Base-by-base conservation (phyloP, 73 alveolate species). In the Uronychia binucleata region DNA sequence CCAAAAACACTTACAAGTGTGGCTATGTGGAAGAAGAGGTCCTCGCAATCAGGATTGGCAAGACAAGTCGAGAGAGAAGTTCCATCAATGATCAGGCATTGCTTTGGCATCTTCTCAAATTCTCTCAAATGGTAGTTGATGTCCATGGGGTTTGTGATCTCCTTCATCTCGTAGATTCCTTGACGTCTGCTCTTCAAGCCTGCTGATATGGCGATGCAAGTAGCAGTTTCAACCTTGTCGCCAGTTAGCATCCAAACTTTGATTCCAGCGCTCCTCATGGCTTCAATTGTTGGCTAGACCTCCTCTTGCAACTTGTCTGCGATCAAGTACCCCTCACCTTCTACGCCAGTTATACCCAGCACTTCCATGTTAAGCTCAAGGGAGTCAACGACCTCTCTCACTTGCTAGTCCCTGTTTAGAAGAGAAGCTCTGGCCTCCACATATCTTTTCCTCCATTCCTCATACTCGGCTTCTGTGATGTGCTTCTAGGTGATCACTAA, bases 191-290 rank as follows among this genome's bases (percentile, higher is more conserved):
- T 88, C 91, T 95, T 91, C 58, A 97, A 88, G 13, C 99, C 99
- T 28, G 99, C 94, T 26, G 99, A 94, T 0, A 97, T 92, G 57
- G 99, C 98, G 33, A 97, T 97, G 85, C 99, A 96, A 33, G 92
- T 97, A n/a, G 99, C 99, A 26, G 99, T 98, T 85, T 98, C 99
- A 19, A 96, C 97, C 86, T 98, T 98, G 90, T 98, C 99, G 30
- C 99, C 99, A 26, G 99, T 97, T n/a, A 97, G 93, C 99, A 97
- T 96, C 99, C 99, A 97, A 14, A 97, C 92, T 77, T 93, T 88
- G 77, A 97, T 95, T 11, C 99, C 99, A 33, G 98, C 99, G 30
- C 88, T 90, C 90, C 99, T 93, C 33, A 97, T 78, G 79, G 94
- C 87, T 87, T 97, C 99, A n/a, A 97, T 88, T 0, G 99, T 97